A percentile compares a stretch with the other conserved stretches of the same genome.
Conservation (phyloP, 768 basidiomycete genomes). For the Tricholoma sp. region DNA sequence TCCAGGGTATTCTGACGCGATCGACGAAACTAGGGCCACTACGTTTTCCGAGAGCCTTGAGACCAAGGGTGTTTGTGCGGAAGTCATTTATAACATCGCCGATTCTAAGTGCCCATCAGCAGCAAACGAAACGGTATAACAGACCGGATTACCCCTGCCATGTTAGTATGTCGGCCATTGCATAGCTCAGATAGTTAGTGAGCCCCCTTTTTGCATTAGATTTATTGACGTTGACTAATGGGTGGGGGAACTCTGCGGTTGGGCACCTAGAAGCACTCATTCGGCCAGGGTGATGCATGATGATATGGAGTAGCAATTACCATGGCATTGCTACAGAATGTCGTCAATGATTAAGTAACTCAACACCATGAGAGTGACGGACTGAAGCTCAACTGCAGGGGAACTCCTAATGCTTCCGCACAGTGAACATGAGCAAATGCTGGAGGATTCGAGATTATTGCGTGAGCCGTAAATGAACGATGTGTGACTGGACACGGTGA, state of each 20-base stretch:
- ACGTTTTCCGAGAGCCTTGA: conserved; percentile 41
- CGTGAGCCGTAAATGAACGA: conserved; percentile 50
- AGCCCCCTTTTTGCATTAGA: conserved; percentile 50
- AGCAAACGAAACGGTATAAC: not conserved
- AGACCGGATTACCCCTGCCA: conserved; percentile 46
- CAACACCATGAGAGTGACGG: conserved; percentile 16
- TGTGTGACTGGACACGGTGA: conserved; percentile 40
- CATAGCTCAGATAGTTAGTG: conserved; percentile 55
- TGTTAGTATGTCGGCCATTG: conserved; percentile 53
- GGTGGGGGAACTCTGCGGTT: conserved; percentile 54
- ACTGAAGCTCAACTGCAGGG: conserved; percentile 55
- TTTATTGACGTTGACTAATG: conserved; percentile 52
- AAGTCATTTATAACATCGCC: conserved; percentile 58
- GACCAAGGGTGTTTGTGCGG: conserved; percentile 41
- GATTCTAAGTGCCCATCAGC: conserved; percentile 29
- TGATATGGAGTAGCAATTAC: conserved; percentile 20
- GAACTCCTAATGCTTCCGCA: conserved; percentile 58
- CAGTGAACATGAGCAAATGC: conserved; percentile 63
- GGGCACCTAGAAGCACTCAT: conserved; percentile 32
- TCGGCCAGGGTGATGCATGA: not conserved
- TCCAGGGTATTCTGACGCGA: conserved; percentile 52
- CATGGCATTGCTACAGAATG: conserved; percentile 56
- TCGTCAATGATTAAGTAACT: not conserved
- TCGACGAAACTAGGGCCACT: conserved; percentile 50
- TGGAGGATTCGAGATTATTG: conserved; percentile 65